Evolutionary conservation across 495 filamentous ascomycete genomes (phyloP), one percentile per base, ranked within the genome.

Genomic region (Daldinia vernicosa): DNA sequence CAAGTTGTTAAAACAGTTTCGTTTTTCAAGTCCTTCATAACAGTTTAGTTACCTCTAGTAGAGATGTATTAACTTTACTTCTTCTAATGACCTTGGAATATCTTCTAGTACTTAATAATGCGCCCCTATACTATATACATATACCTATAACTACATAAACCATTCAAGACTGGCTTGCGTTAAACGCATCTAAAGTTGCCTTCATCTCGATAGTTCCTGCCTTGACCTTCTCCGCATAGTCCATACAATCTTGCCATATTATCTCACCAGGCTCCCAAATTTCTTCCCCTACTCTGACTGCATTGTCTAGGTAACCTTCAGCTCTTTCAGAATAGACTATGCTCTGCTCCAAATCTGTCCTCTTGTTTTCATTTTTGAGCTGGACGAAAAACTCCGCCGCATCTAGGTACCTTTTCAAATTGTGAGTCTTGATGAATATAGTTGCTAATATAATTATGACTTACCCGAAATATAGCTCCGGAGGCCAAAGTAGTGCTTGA

Each of bases 381-480:
- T 45, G 40, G 2, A 9, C 2, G 17, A 45, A 52, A 26, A 14
- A 52, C 6, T 26, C 22, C 3, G 12, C 50, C 6, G 50, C 50
- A n/a, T 53, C 50, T 17, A 30, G 0, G 26, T 30, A 53, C 0
- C 50, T 53, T 2, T 47, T n/a, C 24, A 28, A 28, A 53, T 15
- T 30, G 50, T 53, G 2, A 53, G 45, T 12, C 11, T 51, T 26
- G 17, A 4, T 53, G 17, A n/a, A 24, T 28, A 30, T 30, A 30
- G 1, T 37, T 56, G 53, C 8, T 11, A 24, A 30, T 22, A 28
- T 1, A 6, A 22, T 5, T 19, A 26, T 19, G 6, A 72, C 69
- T 72, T 60, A 72, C 69, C 63, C 69, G 27, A 72, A 72, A 45
- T 22, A 72, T 51, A 67, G 51, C 14, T 59, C 63, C 9, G n/a